Conservation (phyloP, 2,329 filamentous ascomycete species). For the Pseudomassariella vexata region DNA sequence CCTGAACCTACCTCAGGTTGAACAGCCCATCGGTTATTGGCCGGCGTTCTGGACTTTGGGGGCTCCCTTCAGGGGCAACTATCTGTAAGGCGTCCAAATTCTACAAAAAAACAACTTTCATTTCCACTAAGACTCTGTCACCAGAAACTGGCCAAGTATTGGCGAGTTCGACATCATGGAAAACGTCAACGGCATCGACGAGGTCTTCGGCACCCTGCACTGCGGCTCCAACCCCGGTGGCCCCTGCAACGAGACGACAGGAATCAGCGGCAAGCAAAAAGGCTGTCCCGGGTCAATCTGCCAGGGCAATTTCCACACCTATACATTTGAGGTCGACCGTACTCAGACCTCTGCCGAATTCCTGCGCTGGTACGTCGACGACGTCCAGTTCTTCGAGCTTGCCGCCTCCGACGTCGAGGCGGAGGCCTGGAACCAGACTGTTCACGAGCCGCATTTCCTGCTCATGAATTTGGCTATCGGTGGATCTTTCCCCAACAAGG, state of each 20-base stretch:
- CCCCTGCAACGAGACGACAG: slow-evolving; percentile 20
- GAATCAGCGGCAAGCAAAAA: slow-evolving; percentile 11
- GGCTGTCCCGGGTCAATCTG: slow-evolving; percentile 4
- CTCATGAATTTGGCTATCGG: slow-evolving; percentile 23
- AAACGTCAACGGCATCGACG: slow-evolving; percentile 19
- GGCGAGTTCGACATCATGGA: slow-evolving; percentile 25
- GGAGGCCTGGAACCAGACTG: slow-evolving; percentile 16
- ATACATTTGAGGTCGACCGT: slow-evolving; percentile 21
- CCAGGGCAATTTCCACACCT: slow-evolving; percentile 21
- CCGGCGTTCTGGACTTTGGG: slow-evolving; percentile 41
- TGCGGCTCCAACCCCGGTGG: slow-evolving; percentile 24
- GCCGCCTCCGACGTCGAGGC: slow-evolving; percentile 14
- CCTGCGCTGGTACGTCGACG: slow-evolving; percentile 20
- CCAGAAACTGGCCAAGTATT: slow-evolving; percentile 17
- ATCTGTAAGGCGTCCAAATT: slow-evolving; percentile 9
- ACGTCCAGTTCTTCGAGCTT: slow-evolving; percentile 13
- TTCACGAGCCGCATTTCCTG: slow-evolving; percentile 19
- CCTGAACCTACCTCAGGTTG: slow-evolving; percentile 4
- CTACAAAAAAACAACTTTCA: background rate
- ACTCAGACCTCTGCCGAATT: slow-evolving; percentile 8
- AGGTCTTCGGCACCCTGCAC: slow-evolving; percentile 16
- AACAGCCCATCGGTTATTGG: slow-evolving; percentile 27
- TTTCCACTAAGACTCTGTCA: slow-evolving; percentile 7
- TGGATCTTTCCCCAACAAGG: slow-evolving; percentile 20
- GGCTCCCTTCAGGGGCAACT: slow-evolving; percentile 28